Percentiles rank a stretch among this genome's conserved stretches.
Conservation (phyloP, 371 early-diverging fungal genomes). For the Mucor saturninus region DNA sequence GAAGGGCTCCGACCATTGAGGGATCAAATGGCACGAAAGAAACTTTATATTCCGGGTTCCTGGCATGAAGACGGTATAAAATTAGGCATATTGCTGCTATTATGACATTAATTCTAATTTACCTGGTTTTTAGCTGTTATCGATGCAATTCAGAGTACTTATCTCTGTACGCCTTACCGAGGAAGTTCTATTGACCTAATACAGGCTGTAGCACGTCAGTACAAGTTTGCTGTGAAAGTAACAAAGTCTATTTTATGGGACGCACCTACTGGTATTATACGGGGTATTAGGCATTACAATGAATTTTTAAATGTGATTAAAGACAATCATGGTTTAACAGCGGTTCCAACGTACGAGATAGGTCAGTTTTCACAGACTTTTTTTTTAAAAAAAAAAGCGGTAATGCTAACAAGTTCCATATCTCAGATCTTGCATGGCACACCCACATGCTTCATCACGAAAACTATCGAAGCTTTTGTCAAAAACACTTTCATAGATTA, state of each 20-base stretch:
- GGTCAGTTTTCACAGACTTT: not conserved
- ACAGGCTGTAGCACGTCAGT: constrained; percentile 22
- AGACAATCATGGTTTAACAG: constrained; percentile 1
- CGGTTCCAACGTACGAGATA: constrained; percentile 16
- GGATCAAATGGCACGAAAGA: not conserved
- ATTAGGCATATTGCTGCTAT: too few relatives aligned
- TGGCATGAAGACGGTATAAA: too few relatives aligned
- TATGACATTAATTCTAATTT: too few relatives aligned
- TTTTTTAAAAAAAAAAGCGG: constrained; percentile 1
- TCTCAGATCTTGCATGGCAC: constrained; percentile 22
- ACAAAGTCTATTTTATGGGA: constrained; percentile 11
- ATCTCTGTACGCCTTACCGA: constrained; percentile 20
- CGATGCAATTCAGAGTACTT: constrained; percentile 15
- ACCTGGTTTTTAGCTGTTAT: not conserved
- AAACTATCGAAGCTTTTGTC: constrained; percentile 7
- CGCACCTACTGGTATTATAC: constrained; percentile 2
- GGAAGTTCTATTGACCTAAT: constrained; percentile 17
- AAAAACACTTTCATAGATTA: not conserved
- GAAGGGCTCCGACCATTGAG: not conserved
- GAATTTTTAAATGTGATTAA: constrained; percentile 8
- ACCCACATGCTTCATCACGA: constrained; percentile 20
- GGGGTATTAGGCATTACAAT: constrained; percentile 6
- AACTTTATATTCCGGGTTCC: not conserved
- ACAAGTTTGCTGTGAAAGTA: constrained; percentile 19
- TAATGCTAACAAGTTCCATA: not conserved